Evolutionary conservation across 2,329 filamentous ascomycete species (phyloP).

Genomic region (Ilyonectria sp.): DNA sequence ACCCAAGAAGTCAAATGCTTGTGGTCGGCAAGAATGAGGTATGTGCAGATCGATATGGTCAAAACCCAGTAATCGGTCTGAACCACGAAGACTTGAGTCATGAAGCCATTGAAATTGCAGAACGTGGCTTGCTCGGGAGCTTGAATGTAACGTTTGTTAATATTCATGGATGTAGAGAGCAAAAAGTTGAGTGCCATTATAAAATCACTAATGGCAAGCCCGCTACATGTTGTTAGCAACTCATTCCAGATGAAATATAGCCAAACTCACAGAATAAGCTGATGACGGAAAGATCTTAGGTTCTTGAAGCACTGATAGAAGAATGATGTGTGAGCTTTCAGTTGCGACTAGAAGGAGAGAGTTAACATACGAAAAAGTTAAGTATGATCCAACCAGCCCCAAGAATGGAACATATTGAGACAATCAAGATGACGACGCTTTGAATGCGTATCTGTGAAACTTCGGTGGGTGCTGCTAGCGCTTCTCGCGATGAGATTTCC

Average conservation of each 20-base stretch:
- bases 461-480: constrained; percentile 12
- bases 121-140: constrained; percentile 20
- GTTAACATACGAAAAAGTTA: constrained; percentile 14
- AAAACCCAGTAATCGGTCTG: constrained; percentile 30
- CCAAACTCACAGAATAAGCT: constrained; percentile 27
- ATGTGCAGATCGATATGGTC: constrained; percentile 16
- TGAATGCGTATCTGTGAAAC: neutral
- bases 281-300: constrained; percentile 26
- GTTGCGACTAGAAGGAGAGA: neutral
- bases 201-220: constrained; percentile 24
- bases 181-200: constrained; percentile 27
- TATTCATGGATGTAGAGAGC: constrained; percentile 19
- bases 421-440: constrained; percentile 7
- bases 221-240: constrained; percentile 8
- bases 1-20: constrained; percentile 9
- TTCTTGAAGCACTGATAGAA: constrained; percentile 17
- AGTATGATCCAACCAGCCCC: constrained; percentile 27
- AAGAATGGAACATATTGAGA: constrained; percentile 5
- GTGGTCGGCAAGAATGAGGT: constrained; percentile 24
- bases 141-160: constrained; percentile 11
- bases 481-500: neutral
- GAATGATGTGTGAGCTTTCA: neutral
- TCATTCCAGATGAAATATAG: neutral
- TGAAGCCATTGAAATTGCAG: constrained; percentile 23
- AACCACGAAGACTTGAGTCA: constrained; percentile 25